phyloP scores from a whole-genome alignment of 345 rosid species.

The Pseudoturritis turrita region DNA sequence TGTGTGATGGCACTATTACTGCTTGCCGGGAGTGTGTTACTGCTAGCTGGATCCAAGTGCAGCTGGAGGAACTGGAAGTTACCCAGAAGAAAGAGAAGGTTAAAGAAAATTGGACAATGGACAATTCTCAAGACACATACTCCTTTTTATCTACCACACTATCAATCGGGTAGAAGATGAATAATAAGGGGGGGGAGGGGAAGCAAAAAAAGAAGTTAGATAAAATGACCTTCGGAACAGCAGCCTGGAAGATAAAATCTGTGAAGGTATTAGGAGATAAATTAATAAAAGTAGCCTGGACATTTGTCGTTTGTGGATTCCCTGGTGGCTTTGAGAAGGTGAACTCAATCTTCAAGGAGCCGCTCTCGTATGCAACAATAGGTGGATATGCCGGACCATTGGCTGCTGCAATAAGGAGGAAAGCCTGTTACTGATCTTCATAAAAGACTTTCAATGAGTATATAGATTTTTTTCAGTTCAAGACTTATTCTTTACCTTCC shows the following conservation, averaged over 20 bases:
- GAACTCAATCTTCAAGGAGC: constrained; percentile 70
- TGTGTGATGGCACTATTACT: constrained; percentile 65
- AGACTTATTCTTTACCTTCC: constrained; percentile 46
- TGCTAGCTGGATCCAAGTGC: constrained; percentile 87
- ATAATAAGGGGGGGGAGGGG: not conserved
- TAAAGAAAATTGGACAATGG: not conserved
- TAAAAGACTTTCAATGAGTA: constrained; percentile 8
- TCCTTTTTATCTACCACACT: not conserved
- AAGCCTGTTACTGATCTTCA: not conserved
- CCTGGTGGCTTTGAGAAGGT: constrained; percentile 73
- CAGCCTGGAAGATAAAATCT: constrained; percentile 92
- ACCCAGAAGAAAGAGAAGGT: not conserved
- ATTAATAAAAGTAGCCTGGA: constrained; percentile 75
- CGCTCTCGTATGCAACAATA: constrained; percentile 79
- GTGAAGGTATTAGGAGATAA: constrained; percentile 55
- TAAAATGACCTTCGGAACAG: constrained; percentile 87
- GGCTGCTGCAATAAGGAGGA: constrained; percentile 43
- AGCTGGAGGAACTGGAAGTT: constrained; percentile 88
- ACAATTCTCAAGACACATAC: not conserved
- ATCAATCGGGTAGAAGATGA: not conserved
- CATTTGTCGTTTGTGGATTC: constrained; percentile 58
- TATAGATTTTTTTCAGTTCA: not conserved
- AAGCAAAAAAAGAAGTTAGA: not conserved
- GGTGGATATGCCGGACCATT: constrained; percentile 78
- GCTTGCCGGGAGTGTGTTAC: constrained; percentile 62